Percentiles rank a stretch among this genome's conserved stretches.
phyloP scores from a whole-genome alignment of 768 basidiomycete genomes.

The Boletus vermiculosoides region DNA sequence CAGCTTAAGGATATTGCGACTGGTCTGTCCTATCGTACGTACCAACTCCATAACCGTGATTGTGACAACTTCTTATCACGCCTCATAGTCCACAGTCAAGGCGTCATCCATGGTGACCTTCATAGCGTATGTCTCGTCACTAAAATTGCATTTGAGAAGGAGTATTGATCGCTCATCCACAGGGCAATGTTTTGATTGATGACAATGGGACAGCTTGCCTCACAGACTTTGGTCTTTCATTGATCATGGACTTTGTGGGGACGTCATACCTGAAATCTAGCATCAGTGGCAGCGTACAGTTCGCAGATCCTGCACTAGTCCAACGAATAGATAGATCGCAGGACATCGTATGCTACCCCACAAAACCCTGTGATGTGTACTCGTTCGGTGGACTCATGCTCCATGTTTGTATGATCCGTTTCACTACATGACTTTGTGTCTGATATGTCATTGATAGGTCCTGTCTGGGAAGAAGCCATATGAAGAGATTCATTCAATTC shows the following conservation, averaged over 20 bases:
- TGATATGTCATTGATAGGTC: slow-evolving; percentile 17
- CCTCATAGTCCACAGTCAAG: slow-evolving; percentile 20
- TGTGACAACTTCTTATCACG: neutral
- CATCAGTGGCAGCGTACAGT: slow-evolving; percentile 41
- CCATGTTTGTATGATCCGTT: slow-evolving; percentile 18
- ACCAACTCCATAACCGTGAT: neutral
- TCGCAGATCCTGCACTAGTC: slow-evolving; percentile 42
- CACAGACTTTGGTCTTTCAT: slow-evolving; percentile 47
- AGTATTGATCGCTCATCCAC: neutral
- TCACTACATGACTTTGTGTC: neutral
- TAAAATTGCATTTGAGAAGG: neutral
- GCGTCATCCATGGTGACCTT: slow-evolving; percentile 37
- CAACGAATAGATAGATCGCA: neutral
- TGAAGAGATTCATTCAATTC: neutral
- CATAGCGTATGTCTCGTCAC: slow-evolving; percentile 30
- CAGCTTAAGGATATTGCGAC: slow-evolving; percentile 24
- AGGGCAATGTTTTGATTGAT: slow-evolving; percentile 45
- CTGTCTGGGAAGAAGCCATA: slow-evolving; percentile 24
- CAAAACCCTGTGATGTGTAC: slow-evolving; percentile 25
- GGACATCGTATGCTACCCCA: slow-evolving; percentile 11
- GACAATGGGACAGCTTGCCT: slow-evolving; percentile 40
- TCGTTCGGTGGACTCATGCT: slow-evolving; percentile 38
- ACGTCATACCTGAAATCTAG: slow-evolving; percentile 34
- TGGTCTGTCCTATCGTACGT: slow-evolving; percentile 27
- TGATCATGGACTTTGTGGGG: slow-evolving; percentile 26